A percentile compares a stretch with the other conserved stretches of the same genome.
Evolutionary conservation across 2,329 filamentous ascomycete species (phyloP).

Genomic region (Xylariaceae sp.): DNA sequence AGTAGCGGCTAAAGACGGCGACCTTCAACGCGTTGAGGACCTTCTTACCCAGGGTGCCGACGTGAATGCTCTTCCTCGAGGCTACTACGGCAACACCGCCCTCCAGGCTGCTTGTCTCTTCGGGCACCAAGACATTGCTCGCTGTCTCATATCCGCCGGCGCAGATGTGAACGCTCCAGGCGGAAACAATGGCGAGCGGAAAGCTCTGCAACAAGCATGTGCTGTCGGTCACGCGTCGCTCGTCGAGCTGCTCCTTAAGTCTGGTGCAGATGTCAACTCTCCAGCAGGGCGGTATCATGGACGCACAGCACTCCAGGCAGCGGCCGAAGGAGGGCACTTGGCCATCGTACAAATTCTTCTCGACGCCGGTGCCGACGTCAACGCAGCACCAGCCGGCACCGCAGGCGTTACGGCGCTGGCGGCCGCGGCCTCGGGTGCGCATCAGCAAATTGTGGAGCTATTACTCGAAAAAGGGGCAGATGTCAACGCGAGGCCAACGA

Average conservation of each 20-base stretch:
- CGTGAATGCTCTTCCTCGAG: slow-evolving; percentile 35
- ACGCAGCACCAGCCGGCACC: slow-evolving; percentile 42
- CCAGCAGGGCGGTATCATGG: slow-evolving; percentile 39
- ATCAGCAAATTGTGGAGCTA: slow-evolving; percentile 34
- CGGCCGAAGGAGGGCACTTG: slow-evolving; percentile 39
- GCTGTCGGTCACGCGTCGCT: slow-evolving; percentile 25
- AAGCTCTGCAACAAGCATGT: slow-evolving; percentile 46
- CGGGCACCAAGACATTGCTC: slow-evolving; percentile 32
- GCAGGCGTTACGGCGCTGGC: slow-evolving; percentile 47
- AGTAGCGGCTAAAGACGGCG: slow-evolving; percentile 41
- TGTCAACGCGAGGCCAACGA: slow-evolving; percentile 43
- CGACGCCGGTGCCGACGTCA: slow-evolving; percentile 38
- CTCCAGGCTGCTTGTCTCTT: slow-evolving; percentile 38
- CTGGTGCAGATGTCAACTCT: slow-evolving; percentile 34
- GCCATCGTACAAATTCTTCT: slow-evolving; percentile 36
- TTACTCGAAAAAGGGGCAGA: slow-evolving; percentile 43
- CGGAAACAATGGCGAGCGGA: slow-evolving; percentile 43
- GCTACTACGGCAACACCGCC: slow-evolving; percentile 38
- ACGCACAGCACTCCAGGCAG: slow-evolving; percentile 47
- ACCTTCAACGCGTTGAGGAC: slow-evolving; percentile 33
- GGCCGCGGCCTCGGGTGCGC: slow-evolving; percentile 41
- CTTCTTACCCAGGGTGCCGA: slow-evolving; percentile 38
- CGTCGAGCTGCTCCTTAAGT: slow-evolving; percentile 31
- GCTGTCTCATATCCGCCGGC: slow-evolving; percentile 28
- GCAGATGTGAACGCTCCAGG: slow-evolving; percentile 38